Percentiles rank a stretch among this genome's conserved stretches.
Conservation (phyloP, 306 rosid genomes). For the Lupinus albus region DNA sequence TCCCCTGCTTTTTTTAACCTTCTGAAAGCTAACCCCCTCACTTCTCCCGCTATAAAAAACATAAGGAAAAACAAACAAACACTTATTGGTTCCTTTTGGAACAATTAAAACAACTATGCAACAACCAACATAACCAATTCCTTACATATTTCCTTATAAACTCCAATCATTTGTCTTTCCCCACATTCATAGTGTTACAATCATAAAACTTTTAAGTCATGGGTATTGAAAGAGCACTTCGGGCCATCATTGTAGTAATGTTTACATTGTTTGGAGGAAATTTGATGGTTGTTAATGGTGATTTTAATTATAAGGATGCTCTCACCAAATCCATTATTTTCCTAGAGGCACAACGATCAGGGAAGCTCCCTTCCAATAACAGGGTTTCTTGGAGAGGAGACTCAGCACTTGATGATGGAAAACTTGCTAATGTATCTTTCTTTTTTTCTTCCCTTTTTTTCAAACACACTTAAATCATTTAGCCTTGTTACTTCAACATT, state of each 20-base stretch:
- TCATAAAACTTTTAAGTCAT: slow-evolving; percentile 27
- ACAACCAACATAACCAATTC: neutral
- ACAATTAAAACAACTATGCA: slow-evolving; percentile 20
- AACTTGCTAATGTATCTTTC: slow-evolving; percentile 50
- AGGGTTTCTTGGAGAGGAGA: slow-evolving; percentile 90
- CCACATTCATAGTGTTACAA: neutral
- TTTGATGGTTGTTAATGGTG: slow-evolving; percentile 44
- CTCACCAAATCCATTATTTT: slow-evolving; percentile 80
- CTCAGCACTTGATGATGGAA: slow-evolving; percentile 81
- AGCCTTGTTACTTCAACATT: too few relatives aligned
- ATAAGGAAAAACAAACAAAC: neutral
- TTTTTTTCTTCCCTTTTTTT: neutral
- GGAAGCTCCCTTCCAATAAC: slow-evolving; percentile 73
- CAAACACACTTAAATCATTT: neutral
- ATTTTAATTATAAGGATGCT: slow-evolving; percentile 74
- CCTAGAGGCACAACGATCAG: slow-evolving; percentile 94
- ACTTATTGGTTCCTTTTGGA: slow-evolving; percentile 4
- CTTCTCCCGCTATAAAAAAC: slow-evolving; percentile 28
- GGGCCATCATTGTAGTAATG: slow-evolving; percentile 58
- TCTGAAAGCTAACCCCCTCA: slow-evolving; percentile 1
- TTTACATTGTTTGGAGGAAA: slow-evolving; percentile 55
- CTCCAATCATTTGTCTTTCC: neutral
- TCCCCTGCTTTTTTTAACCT: neutral
- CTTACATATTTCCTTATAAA: slow-evolving; percentile 26
- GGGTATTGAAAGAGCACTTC: slow-evolving; percentile 41